Conservation (phyloP, 225 moss, liverwort and hornwort species). For the Marchantia paleacea region DNA sequence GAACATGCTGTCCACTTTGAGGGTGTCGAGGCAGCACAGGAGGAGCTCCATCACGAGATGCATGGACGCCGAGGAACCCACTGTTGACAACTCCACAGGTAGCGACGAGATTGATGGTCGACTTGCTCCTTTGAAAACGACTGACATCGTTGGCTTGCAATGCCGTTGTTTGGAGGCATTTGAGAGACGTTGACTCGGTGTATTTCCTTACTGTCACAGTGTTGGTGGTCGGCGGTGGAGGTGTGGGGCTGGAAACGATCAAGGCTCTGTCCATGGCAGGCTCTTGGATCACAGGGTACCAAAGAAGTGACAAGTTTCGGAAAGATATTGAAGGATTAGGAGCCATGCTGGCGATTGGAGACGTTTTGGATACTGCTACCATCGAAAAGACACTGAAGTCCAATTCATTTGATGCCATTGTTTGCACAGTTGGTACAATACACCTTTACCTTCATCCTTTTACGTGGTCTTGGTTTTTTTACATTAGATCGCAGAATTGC, state of each 20-base stretch:
- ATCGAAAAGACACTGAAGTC: conserved; percentile 73
- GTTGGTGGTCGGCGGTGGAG: conserved; percentile 96
- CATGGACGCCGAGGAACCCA: conserved; percentile 40
- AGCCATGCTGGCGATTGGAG: conserved; percentile 93
- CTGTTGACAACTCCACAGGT: conserved; percentile 95
- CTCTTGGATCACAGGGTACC: conserved; percentile 95
- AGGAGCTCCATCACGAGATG: conserved; percentile 3
- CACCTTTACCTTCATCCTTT: background rate
- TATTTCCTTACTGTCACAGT: conserved; percentile 41
- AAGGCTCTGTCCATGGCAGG: conserved; percentile 80
- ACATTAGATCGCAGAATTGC: too few relatives aligned
- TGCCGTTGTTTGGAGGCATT: background rate
- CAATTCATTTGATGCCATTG: conserved; percentile 84
- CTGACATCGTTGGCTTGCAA: background rate
- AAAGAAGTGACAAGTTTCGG: conserved; percentile 93
- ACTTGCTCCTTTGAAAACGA: background rate
- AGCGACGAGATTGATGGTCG: background rate
- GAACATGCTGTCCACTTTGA: background rate
- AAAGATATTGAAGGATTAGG: conserved; percentile 90
- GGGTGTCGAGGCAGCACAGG: background rate
- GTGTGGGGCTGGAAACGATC: conserved; percentile 83
- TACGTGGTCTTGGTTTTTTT: too few relatives aligned
- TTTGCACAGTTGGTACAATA: conserved; percentile 81
- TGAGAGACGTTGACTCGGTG: background rate
- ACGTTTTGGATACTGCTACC: conserved; percentile 63